phyloP scores from a whole-genome alignment of 208 protist genomes.

The Leishmania martiniquensis region DNA sequence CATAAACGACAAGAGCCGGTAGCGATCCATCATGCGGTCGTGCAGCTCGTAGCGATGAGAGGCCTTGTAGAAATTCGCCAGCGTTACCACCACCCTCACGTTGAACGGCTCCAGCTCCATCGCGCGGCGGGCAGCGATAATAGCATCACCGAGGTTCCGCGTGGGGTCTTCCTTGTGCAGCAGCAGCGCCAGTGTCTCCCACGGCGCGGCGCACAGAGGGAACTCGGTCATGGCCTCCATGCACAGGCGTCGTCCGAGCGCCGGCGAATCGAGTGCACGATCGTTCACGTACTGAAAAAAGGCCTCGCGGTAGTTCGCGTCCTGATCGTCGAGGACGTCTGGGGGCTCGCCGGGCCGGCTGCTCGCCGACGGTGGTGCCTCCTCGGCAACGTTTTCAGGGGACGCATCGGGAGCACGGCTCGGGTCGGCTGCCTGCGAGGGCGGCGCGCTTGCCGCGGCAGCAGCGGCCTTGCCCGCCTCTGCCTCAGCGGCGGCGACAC shows the following conservation, averaged over 20 bases:
- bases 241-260: constrained; percentile 56
- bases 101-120: constrained; percentile 67
- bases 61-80: constrained; percentile 80
- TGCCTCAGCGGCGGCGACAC: neutral
- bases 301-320: constrained; percentile 51
- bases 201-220: constrained; percentile 56
- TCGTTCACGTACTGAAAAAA: constrained; percentile 76
- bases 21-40: constrained; percentile 79
- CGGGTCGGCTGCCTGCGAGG: neutral
- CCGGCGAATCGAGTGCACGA: constrained; percentile 41
- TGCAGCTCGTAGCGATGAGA: constrained; percentile 52
- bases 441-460: neutral
- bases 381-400: neutral
- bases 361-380: neutral
- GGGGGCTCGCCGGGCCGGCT: constrained; percentile 4
- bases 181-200: constrained; percentile 67
- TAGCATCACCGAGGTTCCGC: constrained; percentile 54
- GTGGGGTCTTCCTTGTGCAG: constrained; percentile 66
- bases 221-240: constrained; percentile 72
- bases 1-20: constrained; percentile 66
- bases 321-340: constrained; percentile 51
- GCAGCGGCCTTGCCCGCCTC: constrained; percentile 3
- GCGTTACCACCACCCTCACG: constrained; percentile 51
- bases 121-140: constrained; percentile 63
- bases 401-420: neutral